Evolutionary conservation across 768 basidiomycete species (phyloP).

Genomic region (Leucocoprinus sp.): DNA sequence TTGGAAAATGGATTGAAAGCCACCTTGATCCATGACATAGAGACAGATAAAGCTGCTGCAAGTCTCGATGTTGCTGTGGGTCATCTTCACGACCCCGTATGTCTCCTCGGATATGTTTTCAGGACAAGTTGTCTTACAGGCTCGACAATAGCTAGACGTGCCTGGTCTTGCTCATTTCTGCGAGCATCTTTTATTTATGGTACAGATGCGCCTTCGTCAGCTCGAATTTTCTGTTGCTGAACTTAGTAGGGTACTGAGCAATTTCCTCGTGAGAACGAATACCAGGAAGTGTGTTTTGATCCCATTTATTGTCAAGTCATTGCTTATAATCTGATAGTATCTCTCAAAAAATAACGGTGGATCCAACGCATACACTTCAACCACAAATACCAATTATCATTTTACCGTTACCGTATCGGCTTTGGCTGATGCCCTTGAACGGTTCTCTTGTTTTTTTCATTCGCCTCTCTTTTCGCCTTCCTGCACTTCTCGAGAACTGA

Average conservation of each 20-base stretch:
- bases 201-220: slow-evolving; percentile 31
- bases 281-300: slow-evolving; percentile 55
- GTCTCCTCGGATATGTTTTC: slow-evolving; percentile 26
- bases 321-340: slow-evolving; percentile 35
- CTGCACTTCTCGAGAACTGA: slow-evolving; percentile 83
- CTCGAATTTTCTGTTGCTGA: background rate
- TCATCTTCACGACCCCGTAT: slow-evolving; percentile 85
- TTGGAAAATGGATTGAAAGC: slow-evolving; percentile 90
- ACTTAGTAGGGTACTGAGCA: slow-evolving; percentile 60
- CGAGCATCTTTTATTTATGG: slow-evolving; percentile 96
- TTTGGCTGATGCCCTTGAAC: slow-evolving; percentile 61
- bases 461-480: slow-evolving; percentile 84
- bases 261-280: slow-evolving; percentile 91
- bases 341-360: slow-evolving; percentile 73
- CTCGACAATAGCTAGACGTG: slow-evolving; percentile 48
- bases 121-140: background rate
- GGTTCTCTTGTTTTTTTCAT: slow-evolving; percentile 85
- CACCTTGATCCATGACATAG: slow-evolving; percentile 72
- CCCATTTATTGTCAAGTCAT: background rate
- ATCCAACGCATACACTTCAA: slow-evolving; percentile 91
- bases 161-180: slow-evolving; percentile 93
- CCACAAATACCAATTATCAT: slow-evolving; percentile 87
- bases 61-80: slow-evolving; percentile 93
- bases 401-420: slow-evolving; percentile 63
- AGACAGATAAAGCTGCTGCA: slow-evolving; percentile 91